Evolutionary conservation across 2,329 filamentous ascomycete genomes (phyloP), one percentile per base, ranked within the genome.

Genomic region (Hymenoscyphus salicellus): DNA sequence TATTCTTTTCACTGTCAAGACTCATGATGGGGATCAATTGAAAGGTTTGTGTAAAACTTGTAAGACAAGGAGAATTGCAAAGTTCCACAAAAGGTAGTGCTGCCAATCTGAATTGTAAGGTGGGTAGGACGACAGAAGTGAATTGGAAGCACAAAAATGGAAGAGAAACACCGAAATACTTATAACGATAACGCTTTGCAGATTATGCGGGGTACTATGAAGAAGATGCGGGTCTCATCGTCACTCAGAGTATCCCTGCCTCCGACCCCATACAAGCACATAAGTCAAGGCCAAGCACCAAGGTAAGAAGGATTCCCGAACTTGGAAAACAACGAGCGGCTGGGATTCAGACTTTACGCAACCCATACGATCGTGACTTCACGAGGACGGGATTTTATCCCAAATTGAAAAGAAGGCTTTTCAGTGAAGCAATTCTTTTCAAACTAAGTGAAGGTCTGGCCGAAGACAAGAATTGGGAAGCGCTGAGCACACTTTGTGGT

Each of bases 131-230:
- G 6, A 20, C 7, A 32, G 30, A n/a, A 16, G 28, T 36, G 28
- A 33, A 58, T 33, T 33, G 30, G 30, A 30, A 23, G 16, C 20
- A 58, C 17, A 36, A 33, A 20, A 20, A 33, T 2, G 16, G 55
- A 33, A 30, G 55, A 38, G 30, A 36, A 33, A n/a, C 55, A 58
- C 14, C 46, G 4, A 8, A 41, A 23, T 59, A 59, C 57, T 59
- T 59, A 59, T 59, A 41, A 36, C 14, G 26, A 26, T 46, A 59
- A 26, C 33, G 23, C 17, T 59, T 16, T 38, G 20, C 38, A 59
- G 46, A 23, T 23, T 52, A 52, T 60, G 58, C 58, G 58, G 58
- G 58, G 58, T 60, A 60, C 58, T 26, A 58, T 26, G 38, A 49
- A 38, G 16, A 20, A n/a, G n/a, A 16, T 5, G 46, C 20, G 46